Conservation (phyloP, 2,329 filamentous ascomycete species). For the Trichoderma afroharzianum region DNA sequence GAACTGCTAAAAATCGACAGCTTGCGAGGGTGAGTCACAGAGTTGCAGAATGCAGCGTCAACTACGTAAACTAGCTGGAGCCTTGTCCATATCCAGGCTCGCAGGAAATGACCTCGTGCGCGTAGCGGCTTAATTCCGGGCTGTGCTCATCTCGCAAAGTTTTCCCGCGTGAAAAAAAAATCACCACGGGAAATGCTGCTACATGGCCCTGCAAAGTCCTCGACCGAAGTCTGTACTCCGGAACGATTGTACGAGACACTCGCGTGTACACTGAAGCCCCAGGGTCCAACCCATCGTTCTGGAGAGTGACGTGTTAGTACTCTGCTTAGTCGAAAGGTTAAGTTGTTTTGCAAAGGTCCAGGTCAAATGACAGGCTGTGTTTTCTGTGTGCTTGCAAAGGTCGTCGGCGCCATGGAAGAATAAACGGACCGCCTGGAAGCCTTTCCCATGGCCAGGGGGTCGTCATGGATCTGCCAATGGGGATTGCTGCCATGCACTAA, state of each 20-base stretch:
- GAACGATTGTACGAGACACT: not conserved
- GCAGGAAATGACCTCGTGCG: not conserved
- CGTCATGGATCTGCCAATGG: not conserved
- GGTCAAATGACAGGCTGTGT: not conserved
- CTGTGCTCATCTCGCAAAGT: not conserved
- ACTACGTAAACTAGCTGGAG: constrained; percentile 11
- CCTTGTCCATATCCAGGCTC: not conserved
- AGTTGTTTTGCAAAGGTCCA: not conserved
- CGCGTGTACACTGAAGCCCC: not conserved
- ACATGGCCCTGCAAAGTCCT: not conserved
- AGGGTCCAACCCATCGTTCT: not conserved
- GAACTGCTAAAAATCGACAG: not conserved
- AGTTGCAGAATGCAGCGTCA: constrained; percentile 2
- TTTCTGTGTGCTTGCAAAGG: not conserved
- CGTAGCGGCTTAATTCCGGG: constrained; percentile 2
- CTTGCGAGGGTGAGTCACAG: constrained; percentile 8
- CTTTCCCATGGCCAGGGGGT: not conserved
- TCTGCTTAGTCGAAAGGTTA: not conserved
- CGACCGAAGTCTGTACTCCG: not conserved
- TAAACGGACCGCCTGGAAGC: not conserved
- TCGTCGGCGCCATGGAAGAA: not conserved
- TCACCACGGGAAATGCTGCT: not conserved
- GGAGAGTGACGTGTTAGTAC: not conserved
- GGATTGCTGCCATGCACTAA: not conserved
- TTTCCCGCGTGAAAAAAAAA: not conserved